Evolutionary conservation across 2,329 filamentous ascomycete genomes (phyloP).

Genomic region (Ophiostoma quercus): DNA sequence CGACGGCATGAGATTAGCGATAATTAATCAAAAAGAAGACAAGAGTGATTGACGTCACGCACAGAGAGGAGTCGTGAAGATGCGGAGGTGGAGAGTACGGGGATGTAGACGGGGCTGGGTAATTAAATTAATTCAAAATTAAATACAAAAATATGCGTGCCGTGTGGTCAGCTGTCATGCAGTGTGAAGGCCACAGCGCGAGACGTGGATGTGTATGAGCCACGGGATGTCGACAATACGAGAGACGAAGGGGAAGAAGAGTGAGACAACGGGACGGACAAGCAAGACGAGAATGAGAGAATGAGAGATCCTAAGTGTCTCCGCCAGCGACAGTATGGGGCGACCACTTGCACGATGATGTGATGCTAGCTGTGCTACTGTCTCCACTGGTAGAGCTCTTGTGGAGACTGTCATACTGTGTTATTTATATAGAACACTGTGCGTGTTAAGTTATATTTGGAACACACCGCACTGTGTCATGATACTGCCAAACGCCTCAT

Average conservation of each 20-base stretch:
- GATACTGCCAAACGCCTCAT: not conserved
- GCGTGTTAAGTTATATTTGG: accelerated
- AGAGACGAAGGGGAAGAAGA: not conserved
- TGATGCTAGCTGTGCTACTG: not conserved
- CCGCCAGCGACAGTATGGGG: not conserved
- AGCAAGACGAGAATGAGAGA: not conserved
- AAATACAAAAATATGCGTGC: not conserved
- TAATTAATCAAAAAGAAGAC: not conserved
- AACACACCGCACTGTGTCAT: not conserved
- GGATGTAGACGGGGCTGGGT: not conserved
- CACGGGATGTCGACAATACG: not conserved
- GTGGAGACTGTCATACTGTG: not conserved
- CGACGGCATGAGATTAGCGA: slow-evolving; percentile 37
- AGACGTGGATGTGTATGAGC: not conserved
- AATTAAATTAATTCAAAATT: not conserved
- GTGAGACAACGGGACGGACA: not conserved
- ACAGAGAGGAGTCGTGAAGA: not conserved
- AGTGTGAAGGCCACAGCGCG: not conserved
- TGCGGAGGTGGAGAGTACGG: not conserved
- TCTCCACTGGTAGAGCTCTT: not conserved
- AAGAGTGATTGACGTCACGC: slow-evolving; percentile 8
- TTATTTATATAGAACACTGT: not conserved
- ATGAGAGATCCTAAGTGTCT: not conserved
- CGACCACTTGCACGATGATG: slow-evolving; percentile 4
- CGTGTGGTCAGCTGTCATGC: slow-evolving; percentile 1